These are phyloP conservation scores for Fusarium udum DNA, from an alignment of 2,329 filamentous ascomycete genomes.

Conservation along the genomic window DNA sequence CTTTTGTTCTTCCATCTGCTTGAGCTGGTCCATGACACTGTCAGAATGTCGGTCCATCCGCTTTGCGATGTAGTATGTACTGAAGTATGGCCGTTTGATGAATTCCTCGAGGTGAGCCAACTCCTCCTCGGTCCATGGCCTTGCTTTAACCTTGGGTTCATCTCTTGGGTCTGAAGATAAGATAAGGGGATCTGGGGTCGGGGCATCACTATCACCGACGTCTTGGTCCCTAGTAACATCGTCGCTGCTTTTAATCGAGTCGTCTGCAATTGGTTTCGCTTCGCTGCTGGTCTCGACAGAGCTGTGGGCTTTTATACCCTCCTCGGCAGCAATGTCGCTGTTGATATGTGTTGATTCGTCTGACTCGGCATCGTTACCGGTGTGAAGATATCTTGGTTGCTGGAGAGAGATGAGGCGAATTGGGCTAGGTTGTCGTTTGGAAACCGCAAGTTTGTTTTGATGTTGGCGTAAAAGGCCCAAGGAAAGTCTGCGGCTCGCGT, in stretches of 20 bases:
- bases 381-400: not conserved
- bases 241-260: not conserved
- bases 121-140: not conserved
- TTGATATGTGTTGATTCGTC: not conserved
- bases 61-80: not conserved
- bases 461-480: not conserved
- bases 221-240: not conserved
- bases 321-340: not conserved
- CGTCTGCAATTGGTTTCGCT: not conserved
- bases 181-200: not conserved
- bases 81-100: not conserved
- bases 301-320: not conserved
- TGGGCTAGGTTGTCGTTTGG: not conserved
- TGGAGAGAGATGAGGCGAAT: not conserved
- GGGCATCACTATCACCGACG: not conserved
- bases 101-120: not conserved
- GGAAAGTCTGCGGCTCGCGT: not conserved
- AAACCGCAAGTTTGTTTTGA: not conserved
- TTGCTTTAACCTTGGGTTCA: not conserved
- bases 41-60: not conserved
- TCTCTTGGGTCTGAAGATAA: not conserved
- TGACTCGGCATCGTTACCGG: not conserved
- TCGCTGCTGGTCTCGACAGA: not conserved
- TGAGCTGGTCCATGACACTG: not conserved
- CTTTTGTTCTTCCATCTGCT: not conserved